Base-by-base conservation (phyloP, 139 green algal genomes). In the Tetratostichococcus sp. region DNA sequence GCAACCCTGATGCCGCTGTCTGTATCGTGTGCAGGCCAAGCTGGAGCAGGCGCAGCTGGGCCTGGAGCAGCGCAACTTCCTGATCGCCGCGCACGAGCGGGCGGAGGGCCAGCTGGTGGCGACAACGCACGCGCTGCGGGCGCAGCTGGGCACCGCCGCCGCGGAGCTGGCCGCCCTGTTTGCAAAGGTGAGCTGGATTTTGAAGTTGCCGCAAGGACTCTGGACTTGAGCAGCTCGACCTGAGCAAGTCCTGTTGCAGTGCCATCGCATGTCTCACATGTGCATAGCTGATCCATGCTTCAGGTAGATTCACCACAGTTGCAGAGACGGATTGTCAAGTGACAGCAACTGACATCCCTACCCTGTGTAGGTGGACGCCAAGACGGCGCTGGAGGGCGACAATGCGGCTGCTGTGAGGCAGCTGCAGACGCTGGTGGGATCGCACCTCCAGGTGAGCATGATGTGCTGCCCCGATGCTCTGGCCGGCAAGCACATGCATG, bases 1-100 rank as follows among this genome's bases (percentile, higher is more conserved):
- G n/a, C n/a, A n/a, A 11, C 39, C 39, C 39, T 50, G 39, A 50
- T 50, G 39, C 11, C 11, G 39, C 39, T 11, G 39, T n/a, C 39
- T 50, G 39, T 50, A 11, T 11, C 39, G 39, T 50, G 35, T 73
- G 23, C 50, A 71, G 17, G 28, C 65, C 31, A 68, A 66, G 21
- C 70, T 78, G 34, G 33, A 69, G 4, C 30, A 71, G 22, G 79
- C 79, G 6, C 35, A 57, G 33, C 62, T 76, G 19, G 72, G 43
- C 16, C 74, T 88, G 23, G 70, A 89, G 74, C 87, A 93, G 83
- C 80, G 87, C 1, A 79, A 88, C 31, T 93, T 91, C 77, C 62
- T 93, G 1, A 86, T 90, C 43, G 67, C 79, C 1, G 79, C 72
- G 0, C 87, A 92, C 43, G 75, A 84, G 72, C 78, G 84, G 19